Base-by-base conservation (phyloP, 208 protist genomes). In the Trypanosoma rangeli region DNA sequence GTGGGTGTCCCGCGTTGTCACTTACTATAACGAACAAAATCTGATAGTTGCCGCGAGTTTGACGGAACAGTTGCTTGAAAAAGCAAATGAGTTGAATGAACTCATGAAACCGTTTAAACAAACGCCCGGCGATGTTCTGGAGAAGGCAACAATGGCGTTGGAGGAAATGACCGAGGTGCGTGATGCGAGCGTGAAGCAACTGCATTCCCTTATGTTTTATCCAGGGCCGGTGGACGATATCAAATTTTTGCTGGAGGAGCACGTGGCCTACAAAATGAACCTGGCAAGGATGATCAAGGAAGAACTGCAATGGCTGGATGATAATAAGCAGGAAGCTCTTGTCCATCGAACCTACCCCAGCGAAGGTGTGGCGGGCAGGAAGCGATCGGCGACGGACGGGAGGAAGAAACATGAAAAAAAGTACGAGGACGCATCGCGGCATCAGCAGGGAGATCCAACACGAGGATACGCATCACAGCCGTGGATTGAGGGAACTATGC, bases 221-320 rank as follows among this genome's bases (percentile, higher is more conserved):
- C 73, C 78, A 5, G 85, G 83, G 15, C 77, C 75, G 1, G 57
- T 77, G 2, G 77, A 86, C 9, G 87, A 95, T 48, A 77, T 95
- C 24, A 35, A 76, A n/a, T 95, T 95, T 66, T 74, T 95, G n/a
- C 28, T 95, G 10, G 80, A 90, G 22, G 63, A 87, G 58, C 90
- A 95, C 69, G 78, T 88, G 4, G 73, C 59, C 26, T 93, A 85
- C 68, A 77, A 92, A 28, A 54, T 39, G 2, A 80, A 79, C 29
- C 56, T 95, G 57, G 78, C 79, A 13, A 53, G 68, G 22, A 31
- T 93, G 10, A 76, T 77, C 0, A 54, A n/a, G 49, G 73, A 85
- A 24, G 86, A 95, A 66, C 46, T 87, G 35, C n/a, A 73, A n/a
- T 93, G 86, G 85, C 44, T 79, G 5, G 55, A 68, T 22, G 31